Evolutionary conservation across 2,329 filamentous ascomycete genomes (phyloP), one percentile per base, ranked within the genome.

Genomic region (Colletotrichum tabaci): DNA sequence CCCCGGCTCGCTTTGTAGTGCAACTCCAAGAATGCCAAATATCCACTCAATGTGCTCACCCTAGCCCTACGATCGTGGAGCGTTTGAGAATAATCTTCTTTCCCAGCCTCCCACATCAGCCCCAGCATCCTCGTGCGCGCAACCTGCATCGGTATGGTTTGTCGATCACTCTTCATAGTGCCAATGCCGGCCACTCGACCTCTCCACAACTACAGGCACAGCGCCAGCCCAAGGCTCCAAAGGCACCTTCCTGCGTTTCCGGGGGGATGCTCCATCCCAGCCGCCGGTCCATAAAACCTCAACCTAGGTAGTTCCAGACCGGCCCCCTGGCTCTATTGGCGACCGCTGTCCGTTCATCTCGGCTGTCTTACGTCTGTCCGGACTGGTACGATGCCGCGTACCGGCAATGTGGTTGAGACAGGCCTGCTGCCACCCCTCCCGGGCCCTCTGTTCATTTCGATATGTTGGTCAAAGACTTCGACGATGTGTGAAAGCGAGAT

Each of bases 191-290:
- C 26, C 5, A 58, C 26, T 53, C 16, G 49, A 18, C 26, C 23
- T 67, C 64, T 62, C 68, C 64, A 67, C 56, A 40, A 23, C 46
- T 50, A 58, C 15, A n/a, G 53, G 47, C 13, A 56, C 21, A 21
- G 18, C 56, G 56, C 62, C 30, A 38, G n/a, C 30, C 49, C 42
- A n/a, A 26, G 38, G 58, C 44, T 47, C 42, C 42, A 16, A 26
- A 47, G 58, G 58, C 56, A 49, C 30, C 44, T 63, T 71, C 58
- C 68, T 68, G 58, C 46, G 47, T 63, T 50, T 62, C 53, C 50
- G 18, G 57, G 49, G 52, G 23, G 46, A n/a, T 8, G 30, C 55
- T 42, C 9, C 23, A 40, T 42, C 57, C 30, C 50, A 46, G 50
- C 38, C 38, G 53, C 38, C 47, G 53, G 57, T 55, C 21, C 58